These are phyloP conservation scores for Pleurotus salmoneostramineus DNA, from an alignment of 768 basidiomycete genomes.

Conservation along the genomic window DNA sequence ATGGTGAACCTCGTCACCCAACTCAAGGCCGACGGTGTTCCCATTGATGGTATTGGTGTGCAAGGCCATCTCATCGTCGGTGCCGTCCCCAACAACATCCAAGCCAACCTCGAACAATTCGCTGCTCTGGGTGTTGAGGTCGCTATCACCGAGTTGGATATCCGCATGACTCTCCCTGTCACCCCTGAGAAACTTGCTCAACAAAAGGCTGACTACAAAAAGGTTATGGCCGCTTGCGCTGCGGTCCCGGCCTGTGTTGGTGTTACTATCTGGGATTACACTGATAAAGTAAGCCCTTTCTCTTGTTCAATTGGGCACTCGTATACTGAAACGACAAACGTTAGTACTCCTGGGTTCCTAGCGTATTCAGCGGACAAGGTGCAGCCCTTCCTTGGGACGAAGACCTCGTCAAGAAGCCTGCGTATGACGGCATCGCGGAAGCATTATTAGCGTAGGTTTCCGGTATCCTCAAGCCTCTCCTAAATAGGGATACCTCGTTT, in stretches of 20 bases:
- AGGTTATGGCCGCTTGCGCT: constrained; percentile 50
- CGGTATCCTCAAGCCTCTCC: no score
- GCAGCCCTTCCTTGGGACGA: constrained; percentile 34
- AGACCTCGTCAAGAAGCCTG: constrained; percentile 29
- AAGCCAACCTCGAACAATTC: constrained; percentile 46
- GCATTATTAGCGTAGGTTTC: no score
- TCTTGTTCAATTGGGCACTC: not conserved
- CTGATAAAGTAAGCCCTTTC: constrained; percentile 24
- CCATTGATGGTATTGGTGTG: constrained; percentile 60
- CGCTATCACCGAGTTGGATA: constrained; percentile 67
- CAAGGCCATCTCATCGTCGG: constrained; percentile 61
- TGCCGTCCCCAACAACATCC: constrained; percentile 42
- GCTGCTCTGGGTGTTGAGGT: constrained; percentile 61
- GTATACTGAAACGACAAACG: not conserved
- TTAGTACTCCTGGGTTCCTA: constrained; percentile 36
- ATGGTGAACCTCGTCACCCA: constrained; percentile 48
- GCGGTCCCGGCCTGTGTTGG: constrained; percentile 36
- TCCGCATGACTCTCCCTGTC: constrained; percentile 52
- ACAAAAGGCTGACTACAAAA: constrained; percentile 55
- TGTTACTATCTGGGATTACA: constrained; percentile 42
- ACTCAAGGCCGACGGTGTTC: constrained; percentile 41
- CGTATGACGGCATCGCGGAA: constrained; percentile 31
- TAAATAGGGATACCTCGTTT: no score
- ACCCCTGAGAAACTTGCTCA: constrained; percentile 45
- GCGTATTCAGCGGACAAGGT: constrained; percentile 32